phyloP scores from a whole-genome alignment of 805 yeast genomes.

The Candida corydali region DNA sequence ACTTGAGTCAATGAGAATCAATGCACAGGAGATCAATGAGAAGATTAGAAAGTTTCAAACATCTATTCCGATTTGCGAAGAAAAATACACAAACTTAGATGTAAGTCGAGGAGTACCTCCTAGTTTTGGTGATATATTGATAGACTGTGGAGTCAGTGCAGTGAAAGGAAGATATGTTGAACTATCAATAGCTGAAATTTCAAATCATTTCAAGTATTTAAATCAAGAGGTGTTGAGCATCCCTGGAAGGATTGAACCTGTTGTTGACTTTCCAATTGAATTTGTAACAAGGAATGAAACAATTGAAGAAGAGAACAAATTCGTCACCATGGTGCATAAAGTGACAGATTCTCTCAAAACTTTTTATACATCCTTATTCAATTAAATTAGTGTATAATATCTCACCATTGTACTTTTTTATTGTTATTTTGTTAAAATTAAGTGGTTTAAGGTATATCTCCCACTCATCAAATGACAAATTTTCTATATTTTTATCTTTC shows the following conservation, averaged over 20 bases:
- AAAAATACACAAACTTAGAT: conserved; percentile 29
- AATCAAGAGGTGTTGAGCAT: conserved; percentile 7
- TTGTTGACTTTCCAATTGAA: conserved; percentile 3
- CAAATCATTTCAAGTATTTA: conserved; percentile 38
- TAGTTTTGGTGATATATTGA: conserved; percentile 38
- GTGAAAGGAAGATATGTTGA: conserved; percentile 48
- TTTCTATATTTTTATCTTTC: conserved; percentile 9
- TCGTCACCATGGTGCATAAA: conserved; percentile 7
- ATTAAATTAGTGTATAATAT: conserved; percentile 7
- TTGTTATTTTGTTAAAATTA: conserved; percentile 7
- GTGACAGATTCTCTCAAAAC: conserved; percentile 9
- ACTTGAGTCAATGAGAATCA: conserved; percentile 20
- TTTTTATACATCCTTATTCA: conserved; percentile 7
- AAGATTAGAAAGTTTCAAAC: conserved; percentile 15
- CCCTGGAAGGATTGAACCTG: conserved; percentile 2
- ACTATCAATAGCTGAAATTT: conserved; percentile 40
- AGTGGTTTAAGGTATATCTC: conserved; percentile 16
- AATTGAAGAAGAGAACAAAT: neutral
- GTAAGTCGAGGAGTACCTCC: conserved; percentile 44
- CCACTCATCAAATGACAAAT: conserved; percentile 16
- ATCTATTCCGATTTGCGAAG: conserved; percentile 28
- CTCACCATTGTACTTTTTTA: conserved; percentile 4
- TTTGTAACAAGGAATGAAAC: neutral
- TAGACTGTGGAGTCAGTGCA: conserved; percentile 46
- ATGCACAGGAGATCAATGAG: conserved; percentile 19